These are phyloP conservation scores for Magnaporthiopsis poae DNA, from an alignment of 2,329 filamentous ascomycete genomes.

Conservation along the genomic window DNA sequence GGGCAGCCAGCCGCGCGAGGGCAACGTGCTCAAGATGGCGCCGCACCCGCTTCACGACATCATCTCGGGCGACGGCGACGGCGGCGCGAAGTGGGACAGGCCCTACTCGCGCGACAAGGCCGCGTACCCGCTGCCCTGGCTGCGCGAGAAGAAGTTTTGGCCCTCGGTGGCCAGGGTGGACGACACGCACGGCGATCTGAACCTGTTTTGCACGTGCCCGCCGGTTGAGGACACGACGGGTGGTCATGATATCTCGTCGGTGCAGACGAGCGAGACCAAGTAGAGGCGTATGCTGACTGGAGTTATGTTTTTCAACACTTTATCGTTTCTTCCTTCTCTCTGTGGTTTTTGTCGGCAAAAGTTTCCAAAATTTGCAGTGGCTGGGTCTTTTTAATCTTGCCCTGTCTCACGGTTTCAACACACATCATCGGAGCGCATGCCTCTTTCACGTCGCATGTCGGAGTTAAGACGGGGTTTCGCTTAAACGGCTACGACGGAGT, in stretches of 20 bases:
- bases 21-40: constrained; percentile 79
- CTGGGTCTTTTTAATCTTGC: too few species aligned
- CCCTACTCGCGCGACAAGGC: constrained; percentile 72
- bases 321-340: too few species aligned
- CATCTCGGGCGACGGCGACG: constrained; percentile 46
- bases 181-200: constrained; percentile 81
- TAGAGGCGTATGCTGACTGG: not conserved
- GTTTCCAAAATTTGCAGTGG: too few species aligned
- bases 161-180: constrained; percentile 77
- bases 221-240: constrained; percentile 59
- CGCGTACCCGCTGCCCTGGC: constrained; percentile 72
- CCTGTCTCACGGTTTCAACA: too few species aligned
- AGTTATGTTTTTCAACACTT: too few species aligned
- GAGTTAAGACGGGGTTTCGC: too few species aligned
- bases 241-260: constrained; percentile 8
- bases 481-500: too few species aligned
- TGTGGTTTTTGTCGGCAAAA: too few species aligned
- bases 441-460: too few species aligned
- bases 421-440: too few species aligned
- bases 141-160: constrained; percentile 98
- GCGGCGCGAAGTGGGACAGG: constrained; percentile 60
- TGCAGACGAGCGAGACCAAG: constrained; percentile 1
- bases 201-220: constrained; percentile 89
- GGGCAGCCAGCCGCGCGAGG: constrained; percentile 61
- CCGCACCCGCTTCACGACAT: constrained; percentile 80